phyloP scores from a whole-genome alignment of 2,329 filamentous ascomycete species.

The Samsoniella hepiali region DNA sequence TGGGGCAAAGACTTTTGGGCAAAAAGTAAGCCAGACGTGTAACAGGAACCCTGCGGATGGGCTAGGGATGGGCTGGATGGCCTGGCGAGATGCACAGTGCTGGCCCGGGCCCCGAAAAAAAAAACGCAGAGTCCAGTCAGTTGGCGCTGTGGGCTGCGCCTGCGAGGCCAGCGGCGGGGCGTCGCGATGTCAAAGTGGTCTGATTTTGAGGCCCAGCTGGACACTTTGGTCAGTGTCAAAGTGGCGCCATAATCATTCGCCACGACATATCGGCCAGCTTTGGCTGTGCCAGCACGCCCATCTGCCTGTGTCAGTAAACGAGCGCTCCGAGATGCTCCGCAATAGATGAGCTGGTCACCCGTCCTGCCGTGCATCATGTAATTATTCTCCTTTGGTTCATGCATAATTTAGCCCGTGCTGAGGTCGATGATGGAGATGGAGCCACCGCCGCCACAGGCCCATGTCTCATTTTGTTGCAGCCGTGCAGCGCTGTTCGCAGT shows the following conservation, averaged over 20 bases:
- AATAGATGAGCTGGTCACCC: slow-evolving; percentile 1
- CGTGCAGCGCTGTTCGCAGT: background rate
- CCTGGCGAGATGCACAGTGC: background rate
- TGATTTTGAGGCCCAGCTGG: slow-evolving; percentile 18
- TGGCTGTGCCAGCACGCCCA: background rate
- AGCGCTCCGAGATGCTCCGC: slow-evolving; percentile 7
- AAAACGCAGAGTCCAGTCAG: background rate
- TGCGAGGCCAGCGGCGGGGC: slow-evolving; percentile 8
- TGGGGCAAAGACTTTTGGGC: background rate
- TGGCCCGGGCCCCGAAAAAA: slow-evolving; percentile 4
- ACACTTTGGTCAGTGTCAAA: slow-evolving; percentile 12
- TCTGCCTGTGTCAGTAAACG: slow-evolving; percentile 1
- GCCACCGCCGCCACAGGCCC: too few relatives aligned
- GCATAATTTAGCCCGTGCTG: background rate
- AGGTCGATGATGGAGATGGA: background rate
- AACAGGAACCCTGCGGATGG: background rate
- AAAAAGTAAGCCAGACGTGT: slow-evolving; percentile 7
- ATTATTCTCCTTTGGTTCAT: slow-evolving; percentile 5
- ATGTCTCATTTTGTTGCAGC: background rate
- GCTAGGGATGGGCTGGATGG: background rate
- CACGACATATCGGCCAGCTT: background rate
- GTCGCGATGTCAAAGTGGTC: slow-evolving; percentile 18
- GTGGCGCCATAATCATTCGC: slow-evolving; percentile 15
- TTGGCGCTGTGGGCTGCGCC: background rate
- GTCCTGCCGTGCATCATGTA: background rate